Base-by-base conservation (phyloP, 2,329 filamentous ascomycete genomes). In the Diaporthe capsici region DNA sequence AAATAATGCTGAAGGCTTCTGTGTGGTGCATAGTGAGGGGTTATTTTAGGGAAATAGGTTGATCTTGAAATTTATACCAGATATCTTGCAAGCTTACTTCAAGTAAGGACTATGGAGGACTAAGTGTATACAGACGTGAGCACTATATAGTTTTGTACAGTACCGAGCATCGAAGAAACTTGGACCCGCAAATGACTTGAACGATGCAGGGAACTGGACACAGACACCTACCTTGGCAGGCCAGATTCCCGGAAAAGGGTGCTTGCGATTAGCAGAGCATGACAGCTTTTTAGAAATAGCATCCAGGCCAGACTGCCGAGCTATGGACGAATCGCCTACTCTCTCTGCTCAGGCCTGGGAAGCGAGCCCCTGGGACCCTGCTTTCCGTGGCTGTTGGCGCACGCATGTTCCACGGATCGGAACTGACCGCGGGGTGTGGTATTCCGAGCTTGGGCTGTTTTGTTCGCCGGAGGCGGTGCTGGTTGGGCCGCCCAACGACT, bases 371-470 rank as follows among this genome's bases (percentile, higher is more conserved):
- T 34, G 20, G 2, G 28, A 37, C 61, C 42, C 4, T n/a, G 22
- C 4, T 39, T 67, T 68, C 63, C 63, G 44, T 13, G 44, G 20
- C 44, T 37, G 7, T 20, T 28, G 8, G 22, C 1, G 31, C 63
- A 68, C 20, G 10, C 8, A 13, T 51, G 47, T 31, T 68, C 44
- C 47, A 53, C 22, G 63, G 44, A 68, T 7, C 63, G 63, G 31
- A 68, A 68, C 15, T 37, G 44, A 8, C 63, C 44, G 63, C 63
- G 63, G 63, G 6, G 63, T 37, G 22, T 53, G 12, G 31, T 34
- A 68, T 53, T 68, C 63, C 63, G 63, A 53, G 12, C 63, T 31
- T 53, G 12, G 47, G 13, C 63, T 17, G 28, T 53, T 6, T 15
- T 20, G 4, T 39, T 31, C 20, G 44, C 12, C 17, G 7, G 10